Evolutionary conservation across 352 stramenopile species (phyloP).

Genomic region (Pythium oligandrum): DNA sequence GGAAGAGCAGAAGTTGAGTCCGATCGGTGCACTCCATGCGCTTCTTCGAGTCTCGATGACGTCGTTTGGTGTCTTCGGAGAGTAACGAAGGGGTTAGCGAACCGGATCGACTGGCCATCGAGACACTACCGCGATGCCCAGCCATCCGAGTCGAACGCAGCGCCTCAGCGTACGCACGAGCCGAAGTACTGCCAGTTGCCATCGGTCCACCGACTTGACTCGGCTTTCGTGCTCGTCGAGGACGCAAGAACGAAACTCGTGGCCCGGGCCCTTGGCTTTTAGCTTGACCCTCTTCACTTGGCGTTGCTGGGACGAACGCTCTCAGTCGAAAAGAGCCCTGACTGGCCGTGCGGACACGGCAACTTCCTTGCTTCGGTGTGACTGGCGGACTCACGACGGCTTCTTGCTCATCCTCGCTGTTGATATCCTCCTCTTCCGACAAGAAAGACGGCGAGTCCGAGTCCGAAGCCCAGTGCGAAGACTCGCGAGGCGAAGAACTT

Average conservation of each 20-base stretch:
- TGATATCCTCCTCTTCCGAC: not conserved
- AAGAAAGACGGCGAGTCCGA: not conserved
- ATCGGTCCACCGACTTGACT: too few relatives aligned
- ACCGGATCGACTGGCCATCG: slow-evolving; percentile 2
- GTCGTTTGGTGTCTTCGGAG: slow-evolving; percentile 17
- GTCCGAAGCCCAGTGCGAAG: slow-evolving; percentile 3
- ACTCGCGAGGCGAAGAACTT: not conserved
- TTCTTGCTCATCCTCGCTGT: too few relatives aligned
- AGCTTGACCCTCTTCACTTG: too few relatives aligned
- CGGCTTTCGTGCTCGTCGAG: too few relatives aligned
- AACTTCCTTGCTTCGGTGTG: not conserved
- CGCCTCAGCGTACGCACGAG: not conserved
- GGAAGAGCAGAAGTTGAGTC: slow-evolving; percentile 29
- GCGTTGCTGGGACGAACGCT: too few relatives aligned
- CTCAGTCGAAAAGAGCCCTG: too few relatives aligned
- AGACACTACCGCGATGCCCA: slow-evolving; percentile 23
- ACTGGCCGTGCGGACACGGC: not conserved
- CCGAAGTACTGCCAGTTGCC: too few relatives aligned
- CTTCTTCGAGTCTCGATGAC: slow-evolving; percentile 34
- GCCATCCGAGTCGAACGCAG: not conserved
- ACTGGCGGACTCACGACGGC: not conserved
- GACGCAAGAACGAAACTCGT: too few relatives aligned
- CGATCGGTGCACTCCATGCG: slow-evolving; percentile 28
- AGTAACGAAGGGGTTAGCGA: slow-evolving; percentile 1
- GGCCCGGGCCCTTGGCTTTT: too few relatives aligned